Evolutionary conservation across 495 filamentous ascomycete genomes (phyloP).

Genomic region (Hypoxylon lenormandii): DNA sequence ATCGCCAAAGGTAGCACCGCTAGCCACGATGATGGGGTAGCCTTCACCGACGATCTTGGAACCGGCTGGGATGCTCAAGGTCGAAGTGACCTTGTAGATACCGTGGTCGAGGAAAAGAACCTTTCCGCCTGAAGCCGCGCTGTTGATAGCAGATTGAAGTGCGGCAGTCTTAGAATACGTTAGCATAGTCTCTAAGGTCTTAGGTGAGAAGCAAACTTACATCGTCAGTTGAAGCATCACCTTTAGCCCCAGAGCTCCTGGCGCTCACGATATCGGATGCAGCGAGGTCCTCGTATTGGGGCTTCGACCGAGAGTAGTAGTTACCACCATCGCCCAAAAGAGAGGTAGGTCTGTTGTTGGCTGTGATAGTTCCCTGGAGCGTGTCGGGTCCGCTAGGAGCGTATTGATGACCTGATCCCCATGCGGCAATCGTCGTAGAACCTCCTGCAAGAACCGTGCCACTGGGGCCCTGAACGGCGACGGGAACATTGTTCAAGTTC

Average conservation of each 20-base stretch:
- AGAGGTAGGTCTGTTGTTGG: slow-evolving; percentile 56
- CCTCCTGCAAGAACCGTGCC: slow-evolving; percentile 69
- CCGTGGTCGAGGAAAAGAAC: slow-evolving; percentile 70
- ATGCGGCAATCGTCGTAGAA: slow-evolving; percentile 64
- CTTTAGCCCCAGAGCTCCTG: slow-evolving; percentile 73
- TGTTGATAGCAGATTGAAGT: slow-evolving; percentile 69
- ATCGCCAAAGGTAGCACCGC: slow-evolving; percentile 77
- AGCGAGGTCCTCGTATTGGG: slow-evolving; percentile 68
- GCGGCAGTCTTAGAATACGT: slow-evolving; percentile 60
- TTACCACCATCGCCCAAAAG: slow-evolving; percentile 53
- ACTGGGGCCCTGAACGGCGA: slow-evolving; percentile 69
- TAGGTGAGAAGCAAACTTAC: slow-evolving; percentile 54
- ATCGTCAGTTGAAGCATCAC: slow-evolving; percentile 80
- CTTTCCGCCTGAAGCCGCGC: slow-evolving; percentile 69
- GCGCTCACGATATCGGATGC: slow-evolving; percentile 70
- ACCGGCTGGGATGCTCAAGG: slow-evolving; percentile 72
- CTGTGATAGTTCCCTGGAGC: slow-evolving; percentile 51
- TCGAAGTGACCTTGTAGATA: slow-evolving; percentile 72
- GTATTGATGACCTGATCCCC: slow-evolving; percentile 61
- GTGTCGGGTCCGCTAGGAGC: slow-evolving; percentile 58
- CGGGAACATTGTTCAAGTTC: slow-evolving; percentile 67
- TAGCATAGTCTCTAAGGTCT: slow-evolving; percentile 53
- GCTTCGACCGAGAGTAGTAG: slow-evolving; percentile 68
- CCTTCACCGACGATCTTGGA: slow-evolving; percentile 83
- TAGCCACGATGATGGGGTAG: slow-evolving; percentile 86